Evolutionary conservation across 805 yeast species (phyloP), one percentile per base, ranked within the genome.

Genomic region (Wickerhamiella sergipiensis): DNA sequence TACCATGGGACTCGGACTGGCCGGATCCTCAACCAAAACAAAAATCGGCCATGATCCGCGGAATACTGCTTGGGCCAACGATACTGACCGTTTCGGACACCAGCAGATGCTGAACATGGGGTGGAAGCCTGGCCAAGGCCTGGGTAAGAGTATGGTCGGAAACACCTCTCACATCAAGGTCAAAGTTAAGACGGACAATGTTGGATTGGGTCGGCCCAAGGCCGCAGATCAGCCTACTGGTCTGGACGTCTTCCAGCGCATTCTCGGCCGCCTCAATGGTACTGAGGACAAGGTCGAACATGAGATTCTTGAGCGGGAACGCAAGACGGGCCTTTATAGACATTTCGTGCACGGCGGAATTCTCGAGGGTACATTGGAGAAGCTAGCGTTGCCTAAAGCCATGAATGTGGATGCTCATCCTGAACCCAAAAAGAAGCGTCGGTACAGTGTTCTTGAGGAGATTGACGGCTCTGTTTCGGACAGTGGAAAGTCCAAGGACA

Each of bases 31-130:
- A 62, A 78, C 75, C 12, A 87, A 85, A 61, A 95, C 85, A 61
- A 76, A 92, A 61, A 83, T 89, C 64, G 97, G 97, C 10, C 68
- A 75, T 38, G 98, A 90, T 68, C 98, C 98, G 17, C 73, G 97
- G 62, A 90, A 90, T 62, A 89, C 96, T 1, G 77, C 80, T 54
- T 90, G 98, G 98, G 83, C 96, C 23, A 87, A 87, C 62, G 85
- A 70, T 54, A 63, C 57, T 22, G 53, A 53, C 3, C 69, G 95
- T 48, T 90, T 90, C 61, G 98, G 98, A 0, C 96, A 85, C 64
- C 78, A 83, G 60, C 88, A 88, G 65, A 66, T 90, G 53, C 79
- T 79, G 55, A 81, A 78, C 57, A 71, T 81, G 62, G 98, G 98
- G 17, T 90, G 98, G 98, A 75, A 72, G 49, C 95, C 95, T 1